phyloP scores from a whole-genome alignment of 1,139 yeast species.

The Saccharomyces hybrid region DNA sequence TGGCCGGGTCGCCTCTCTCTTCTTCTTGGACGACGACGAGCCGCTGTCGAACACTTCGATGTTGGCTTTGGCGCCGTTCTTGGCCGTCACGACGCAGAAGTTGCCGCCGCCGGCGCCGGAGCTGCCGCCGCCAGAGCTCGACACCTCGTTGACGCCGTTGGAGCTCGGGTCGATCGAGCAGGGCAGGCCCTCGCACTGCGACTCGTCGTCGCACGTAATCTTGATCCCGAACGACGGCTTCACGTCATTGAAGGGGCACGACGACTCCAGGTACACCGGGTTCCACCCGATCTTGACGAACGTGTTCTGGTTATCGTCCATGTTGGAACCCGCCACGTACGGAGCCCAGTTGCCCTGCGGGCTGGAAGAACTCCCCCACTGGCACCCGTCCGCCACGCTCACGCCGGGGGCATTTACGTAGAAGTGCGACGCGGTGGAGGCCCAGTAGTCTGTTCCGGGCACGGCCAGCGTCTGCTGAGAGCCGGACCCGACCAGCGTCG shows the following conservation, averaged over 20 bases:
- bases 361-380: constrained; percentile 66
- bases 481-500: constrained; percentile 53
- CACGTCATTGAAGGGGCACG: constrained; percentile 43
- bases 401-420: constrained; percentile 85
- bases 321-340: constrained; percentile 84
- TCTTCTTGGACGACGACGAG: not conserved
- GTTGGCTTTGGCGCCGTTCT: constrained; percentile 52
- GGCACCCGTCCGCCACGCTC: constrained; percentile 66
- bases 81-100: constrained; percentile 78
- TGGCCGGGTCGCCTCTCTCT: not conserved
- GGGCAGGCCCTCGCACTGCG: constrained; percentile 62
- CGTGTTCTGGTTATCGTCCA: constrained; percentile 59
- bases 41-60: constrained; percentile 58
- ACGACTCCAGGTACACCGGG: constrained; percentile 64
- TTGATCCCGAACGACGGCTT: constrained; percentile 65
- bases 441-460: constrained; percentile 70
- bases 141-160: constrained; percentile 49
- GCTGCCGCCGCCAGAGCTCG: constrained; percentile 38
- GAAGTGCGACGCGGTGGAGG: constrained; percentile 77
- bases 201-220: constrained; percentile 60
- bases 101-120: constrained; percentile 61
- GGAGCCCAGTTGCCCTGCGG: constrained; percentile 90
- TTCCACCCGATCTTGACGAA: constrained; percentile 86
- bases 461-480: constrained; percentile 56
- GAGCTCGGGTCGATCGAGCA: constrained; percentile 73